Evolutionary conservation across 345 rosid genomes (phyloP).

Genomic region (Salix exigua): DNA sequence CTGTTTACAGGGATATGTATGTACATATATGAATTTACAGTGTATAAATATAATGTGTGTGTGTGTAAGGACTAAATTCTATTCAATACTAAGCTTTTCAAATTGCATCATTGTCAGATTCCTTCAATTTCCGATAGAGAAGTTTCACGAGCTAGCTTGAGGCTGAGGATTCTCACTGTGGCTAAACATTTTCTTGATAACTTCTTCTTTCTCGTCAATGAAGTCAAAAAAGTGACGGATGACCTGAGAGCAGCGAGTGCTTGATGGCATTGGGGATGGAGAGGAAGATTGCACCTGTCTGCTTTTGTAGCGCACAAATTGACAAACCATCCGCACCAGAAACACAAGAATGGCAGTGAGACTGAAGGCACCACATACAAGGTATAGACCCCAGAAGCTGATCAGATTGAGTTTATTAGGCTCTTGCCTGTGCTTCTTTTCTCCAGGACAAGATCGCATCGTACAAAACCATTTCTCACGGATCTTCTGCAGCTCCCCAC

Average conservation of each 20-base stretch:
- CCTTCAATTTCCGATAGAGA: background rate
- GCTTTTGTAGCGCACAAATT: constrained; percentile 48
- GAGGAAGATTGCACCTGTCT: constrained; percentile 28
- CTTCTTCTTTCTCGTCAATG: constrained; percentile 82
- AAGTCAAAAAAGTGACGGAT: constrained; percentile 55
- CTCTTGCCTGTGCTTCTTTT: constrained; percentile 24
- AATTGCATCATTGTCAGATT: background rate
- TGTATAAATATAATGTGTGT: too few species aligned
- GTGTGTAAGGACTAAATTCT: background rate
- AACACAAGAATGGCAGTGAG: constrained; percentile 46
- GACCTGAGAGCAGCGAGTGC: constrained; percentile 30
- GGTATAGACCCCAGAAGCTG: constrained; percentile 85
- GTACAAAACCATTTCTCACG: constrained; percentile 63
- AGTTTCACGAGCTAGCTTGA: constrained; percentile 21
- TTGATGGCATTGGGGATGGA: constrained; percentile 23
- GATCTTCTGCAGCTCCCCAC: constrained; percentile 58
- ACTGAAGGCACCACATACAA: constrained; percentile 47
- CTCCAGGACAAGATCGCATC: constrained; percentile 38
- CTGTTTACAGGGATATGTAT: background rate
- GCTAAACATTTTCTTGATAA: constrained; percentile 55
- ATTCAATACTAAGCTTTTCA: background rate
- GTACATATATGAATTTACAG: too few species aligned
- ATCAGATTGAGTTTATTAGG: constrained; percentile 52
- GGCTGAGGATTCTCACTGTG: constrained; percentile 37
- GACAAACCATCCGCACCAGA: constrained; percentile 45